Percentiles rank a stretch among this genome's conserved stretches.
Conservation (phyloP, 1,284 basidiomycete species). For the Pascua guehoae region DNA sequence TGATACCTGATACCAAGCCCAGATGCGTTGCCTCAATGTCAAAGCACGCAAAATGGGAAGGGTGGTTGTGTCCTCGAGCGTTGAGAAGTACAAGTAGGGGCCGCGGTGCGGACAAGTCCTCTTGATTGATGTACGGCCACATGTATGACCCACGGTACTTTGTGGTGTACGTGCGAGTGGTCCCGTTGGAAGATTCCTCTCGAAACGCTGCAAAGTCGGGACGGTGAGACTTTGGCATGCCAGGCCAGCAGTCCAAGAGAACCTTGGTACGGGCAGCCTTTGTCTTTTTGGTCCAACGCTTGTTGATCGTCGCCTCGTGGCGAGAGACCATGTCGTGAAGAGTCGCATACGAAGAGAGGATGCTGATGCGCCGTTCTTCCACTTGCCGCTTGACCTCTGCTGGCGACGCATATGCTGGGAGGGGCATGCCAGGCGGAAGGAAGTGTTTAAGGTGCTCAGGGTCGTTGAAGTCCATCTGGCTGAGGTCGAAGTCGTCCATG, state of each 20-base stretch:
- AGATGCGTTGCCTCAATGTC: conserved; percentile 1
- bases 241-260: conserved; percentile 1
- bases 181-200: not conserved
- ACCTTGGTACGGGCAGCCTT: not conserved
- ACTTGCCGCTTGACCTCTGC: not conserved
- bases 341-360: not conserved
- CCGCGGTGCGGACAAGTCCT: not conserved
- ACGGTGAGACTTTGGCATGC: not conserved
- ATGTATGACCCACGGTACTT: not conserved
- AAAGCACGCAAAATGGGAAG: not conserved
- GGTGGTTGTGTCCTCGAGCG: conserved; percentile 3
- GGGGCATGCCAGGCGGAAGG: not conserved
- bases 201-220: not conserved
- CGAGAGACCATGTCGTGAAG: conserved; percentile 5
- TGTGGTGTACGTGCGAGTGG: not conserved
- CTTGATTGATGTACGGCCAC: conserved; percentile 7
- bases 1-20: not conserved
- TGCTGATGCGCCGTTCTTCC: not conserved
- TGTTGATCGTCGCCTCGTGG: conserved; percentile 5
- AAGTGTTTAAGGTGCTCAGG: not conserved
- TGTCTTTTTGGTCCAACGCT: conserved; percentile 5
- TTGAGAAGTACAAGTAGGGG: conserved; percentile 3
- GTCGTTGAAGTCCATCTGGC: conserved; percentile 1
- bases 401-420: not conserved
- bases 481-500: not conserved